Percentiles rank a stretch among this genome's conserved stretches.
Conservation (phyloP, 202 grass and related monocot genomes). For the Cymbopogon flexuosus region DNA sequence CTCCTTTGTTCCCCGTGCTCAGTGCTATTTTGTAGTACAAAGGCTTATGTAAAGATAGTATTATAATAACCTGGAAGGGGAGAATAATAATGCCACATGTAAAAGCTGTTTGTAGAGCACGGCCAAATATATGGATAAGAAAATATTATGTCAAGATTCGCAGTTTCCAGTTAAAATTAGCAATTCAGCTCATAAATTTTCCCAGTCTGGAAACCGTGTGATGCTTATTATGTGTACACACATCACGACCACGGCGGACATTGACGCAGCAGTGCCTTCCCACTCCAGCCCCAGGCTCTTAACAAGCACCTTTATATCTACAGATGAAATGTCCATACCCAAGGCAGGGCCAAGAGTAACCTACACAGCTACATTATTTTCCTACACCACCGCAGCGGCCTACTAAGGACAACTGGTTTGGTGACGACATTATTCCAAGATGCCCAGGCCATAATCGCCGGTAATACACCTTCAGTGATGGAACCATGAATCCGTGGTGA, state of each 20-base stretch:
- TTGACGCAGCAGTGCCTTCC: neutral
- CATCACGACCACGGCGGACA: neutral
- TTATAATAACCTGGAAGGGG: neutral
- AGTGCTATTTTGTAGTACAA: no score
- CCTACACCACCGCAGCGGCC: neutral
- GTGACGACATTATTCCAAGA: neutral
- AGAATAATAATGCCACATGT: neutral
- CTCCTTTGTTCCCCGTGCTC: no score
- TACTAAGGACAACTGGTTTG: neutral
- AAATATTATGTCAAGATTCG: neutral
- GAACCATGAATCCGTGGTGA: neutral
- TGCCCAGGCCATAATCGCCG: neutral
- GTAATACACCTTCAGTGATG: neutral
- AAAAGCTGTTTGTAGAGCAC: neutral
- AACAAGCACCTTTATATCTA: neutral
- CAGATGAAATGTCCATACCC: neutral
- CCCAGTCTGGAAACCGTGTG: neutral
- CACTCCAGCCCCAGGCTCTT: neutral
- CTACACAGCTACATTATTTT: neutral
- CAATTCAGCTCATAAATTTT: neutral
- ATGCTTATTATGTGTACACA: neutral
- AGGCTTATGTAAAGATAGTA: no score
- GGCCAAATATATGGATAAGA: neutral
- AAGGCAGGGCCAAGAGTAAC: neutral
- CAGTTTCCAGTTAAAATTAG: neutral